Base-by-base conservation (phyloP, 1,284 basidiomycete genomes). In the Sanghuangporus sanghuang region DNA sequence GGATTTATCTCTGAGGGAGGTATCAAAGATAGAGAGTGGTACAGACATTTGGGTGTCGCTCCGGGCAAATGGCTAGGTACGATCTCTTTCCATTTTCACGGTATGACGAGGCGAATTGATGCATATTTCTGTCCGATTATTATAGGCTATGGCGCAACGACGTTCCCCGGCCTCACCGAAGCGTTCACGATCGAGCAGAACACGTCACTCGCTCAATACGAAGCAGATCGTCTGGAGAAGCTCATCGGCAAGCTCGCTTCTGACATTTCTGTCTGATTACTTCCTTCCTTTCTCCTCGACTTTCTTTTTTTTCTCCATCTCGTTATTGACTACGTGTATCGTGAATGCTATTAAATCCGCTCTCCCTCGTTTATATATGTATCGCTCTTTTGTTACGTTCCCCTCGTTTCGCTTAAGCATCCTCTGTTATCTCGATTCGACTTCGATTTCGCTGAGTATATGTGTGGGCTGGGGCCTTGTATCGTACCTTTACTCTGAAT, bases 1-100 rank as follows among this genome's bases (percentile, higher is more conserved):
- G 93, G 93, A 9, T 94, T 98, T 75, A 87, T 96, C 68, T 86
- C 86, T 5, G 79, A 90, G 68, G 83, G 81, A 21, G 96, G 96
- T 0, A 79, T 93, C 57, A 87, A 86, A 71, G 88, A 89, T 64
- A 81, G 92, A 36, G 87, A 92, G 72, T 96, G 93, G 93, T 96
- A 86, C 73, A 81, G 81, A 71, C 92, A 96, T 75, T 80, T 96
- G 58, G 93, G 85, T 48, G 92, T 95, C 42, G 92, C 94, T 5
- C 95, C 96, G 6, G 95, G 95, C 32, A 89, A 90, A 70, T 95
- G 90, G 86, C 82, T 93, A 36, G 92, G 93, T 89, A 68, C 68
- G 81, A 76, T 12, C 12, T 63, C 8, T 46, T 46, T 55, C 57
- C 39, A 54, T 57, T 42, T 55, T 6, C 7, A 50, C 54, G 39